Conservation (phyloP, 2,329 filamentous ascomycete genomes). For the Cladosporium oxysporum region DNA sequence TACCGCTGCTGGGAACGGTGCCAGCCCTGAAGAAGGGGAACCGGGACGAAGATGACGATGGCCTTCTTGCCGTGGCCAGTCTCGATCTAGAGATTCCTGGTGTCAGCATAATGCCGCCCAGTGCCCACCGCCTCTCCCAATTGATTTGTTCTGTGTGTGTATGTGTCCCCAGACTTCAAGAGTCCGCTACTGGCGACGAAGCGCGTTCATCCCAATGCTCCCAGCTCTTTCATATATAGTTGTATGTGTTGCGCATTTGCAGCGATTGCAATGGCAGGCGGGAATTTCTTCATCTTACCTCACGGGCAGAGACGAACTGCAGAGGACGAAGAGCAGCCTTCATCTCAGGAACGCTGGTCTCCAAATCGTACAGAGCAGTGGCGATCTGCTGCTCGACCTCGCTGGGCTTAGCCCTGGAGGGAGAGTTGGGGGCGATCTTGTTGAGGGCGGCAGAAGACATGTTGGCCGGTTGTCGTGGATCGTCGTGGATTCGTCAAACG, state of each 20-base stretch:
- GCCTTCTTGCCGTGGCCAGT: conserved; percentile 99
- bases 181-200: conserved; percentile 13
- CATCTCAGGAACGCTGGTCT: conserved; percentile 98
- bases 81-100: conserved; percentile 80
- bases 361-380: conserved; percentile 95
- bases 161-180: conserved; percentile 21
- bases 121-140: conserved; percentile 55
- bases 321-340: conserved; percentile 94
- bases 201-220: background rate
- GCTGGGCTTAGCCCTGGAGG: conserved; percentile 91
- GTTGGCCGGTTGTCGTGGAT: conserved; percentile 37
- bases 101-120: conserved; percentile 58
- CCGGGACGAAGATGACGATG: conserved; percentile 99
- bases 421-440: conserved; percentile 98
- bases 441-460: conserved; percentile 75
- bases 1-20: conserved; percentile 99
- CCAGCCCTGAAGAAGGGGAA: conserved; percentile 97
- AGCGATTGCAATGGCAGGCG: conserved; percentile 14
- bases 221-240: conserved; percentile 19
- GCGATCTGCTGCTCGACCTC: conserved; percentile 98
- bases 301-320: conserved; percentile 97
- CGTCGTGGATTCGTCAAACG: no score
- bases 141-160: conserved; percentile 38
- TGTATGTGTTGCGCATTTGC: conserved; percentile 12
- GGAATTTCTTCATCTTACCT: conserved; percentile 70